Evolutionary conservation across 2,329 filamentous ascomycete genomes (phyloP).

Genomic region (Orbilia brochopaga): DNA sequence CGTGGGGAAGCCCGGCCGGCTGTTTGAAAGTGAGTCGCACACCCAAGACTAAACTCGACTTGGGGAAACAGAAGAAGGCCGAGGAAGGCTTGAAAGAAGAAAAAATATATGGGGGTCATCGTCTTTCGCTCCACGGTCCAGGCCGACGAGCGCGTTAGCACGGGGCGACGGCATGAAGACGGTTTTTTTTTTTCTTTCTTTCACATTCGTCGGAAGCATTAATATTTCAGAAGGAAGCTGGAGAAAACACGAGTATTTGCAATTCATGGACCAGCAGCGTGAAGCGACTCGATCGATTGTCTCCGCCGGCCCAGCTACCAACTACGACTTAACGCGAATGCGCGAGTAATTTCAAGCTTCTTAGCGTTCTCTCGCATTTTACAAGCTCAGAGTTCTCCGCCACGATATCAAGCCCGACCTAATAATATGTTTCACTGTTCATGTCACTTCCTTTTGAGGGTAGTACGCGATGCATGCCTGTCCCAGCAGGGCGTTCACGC

Average conservation of each 20-base stretch:
- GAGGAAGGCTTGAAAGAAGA: background rate
- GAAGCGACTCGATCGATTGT: no score
- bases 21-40: conserved; percentile 51
- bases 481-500: background rate
- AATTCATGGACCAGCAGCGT: background rate
- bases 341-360: background rate
- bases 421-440: background rate
- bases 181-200: background rate
- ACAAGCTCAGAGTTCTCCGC: background rate
- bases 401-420: background rate
- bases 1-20: conserved; percentile 40
- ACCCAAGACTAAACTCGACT: conserved; percentile 26
- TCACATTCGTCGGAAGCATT: no score
- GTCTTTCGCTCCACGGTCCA: conserved; percentile 2
- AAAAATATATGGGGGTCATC: conserved; percentile 48
- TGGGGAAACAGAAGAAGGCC: conserved; percentile 26
- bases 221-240: conserved; percentile 37
- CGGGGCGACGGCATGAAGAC: conserved; percentile 28
- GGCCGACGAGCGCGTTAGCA: conserved; percentile 19
- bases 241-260: conserved; percentile 25
- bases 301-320: no score
- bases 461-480: background rate
- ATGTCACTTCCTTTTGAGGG: background rate
- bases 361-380: conserved; percentile 1
- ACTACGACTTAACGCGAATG: no score